Percentiles rank a stretch among this genome's conserved stretches.
phyloP scores from a whole-genome alignment of 164 flowering plant genomes.

The Magnolia kwangsiensis region DNA sequence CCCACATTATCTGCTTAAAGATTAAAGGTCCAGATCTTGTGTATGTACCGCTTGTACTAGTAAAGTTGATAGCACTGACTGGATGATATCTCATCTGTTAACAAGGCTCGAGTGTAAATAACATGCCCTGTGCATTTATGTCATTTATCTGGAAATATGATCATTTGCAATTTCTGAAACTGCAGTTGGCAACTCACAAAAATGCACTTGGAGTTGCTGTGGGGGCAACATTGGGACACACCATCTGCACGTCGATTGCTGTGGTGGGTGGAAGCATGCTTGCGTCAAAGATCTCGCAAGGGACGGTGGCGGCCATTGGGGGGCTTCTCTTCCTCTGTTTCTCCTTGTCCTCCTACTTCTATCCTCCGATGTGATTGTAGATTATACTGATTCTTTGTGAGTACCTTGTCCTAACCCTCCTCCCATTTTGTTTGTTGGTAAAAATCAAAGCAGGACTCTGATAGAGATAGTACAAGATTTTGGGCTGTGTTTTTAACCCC shows the following conservation, averaged over 20 bases:
- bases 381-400: background rate
- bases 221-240: conserved; percentile 89
- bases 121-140: too few species aligned
- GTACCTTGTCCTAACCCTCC: background rate
- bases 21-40: too few species aligned
- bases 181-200: conserved; percentile 97
- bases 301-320: conserved; percentile 89
- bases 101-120: too few species aligned
- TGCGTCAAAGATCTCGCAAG: conserved; percentile 96
- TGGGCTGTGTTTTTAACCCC: background rate
- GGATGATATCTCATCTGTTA: too few species aligned
- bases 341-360: conserved; percentile 89
- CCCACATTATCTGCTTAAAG: too few species aligned
- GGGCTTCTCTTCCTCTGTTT: conserved; percentile 92
- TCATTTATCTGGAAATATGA: too few species aligned
- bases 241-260: conserved; percentile 91
- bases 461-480: background rate
- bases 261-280: conserved; percentile 99
- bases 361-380: conserved; percentile 73
- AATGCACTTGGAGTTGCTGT: conserved; percentile 96
- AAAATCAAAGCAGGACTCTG: background rate
- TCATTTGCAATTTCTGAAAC: background rate
- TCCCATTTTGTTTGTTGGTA: background rate
- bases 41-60: too few species aligned
- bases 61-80: too few species aligned